These are phyloP conservation scores for Brassica cretica DNA, from an alignment of 345 rosid species.

Conservation along the genomic window DNA sequence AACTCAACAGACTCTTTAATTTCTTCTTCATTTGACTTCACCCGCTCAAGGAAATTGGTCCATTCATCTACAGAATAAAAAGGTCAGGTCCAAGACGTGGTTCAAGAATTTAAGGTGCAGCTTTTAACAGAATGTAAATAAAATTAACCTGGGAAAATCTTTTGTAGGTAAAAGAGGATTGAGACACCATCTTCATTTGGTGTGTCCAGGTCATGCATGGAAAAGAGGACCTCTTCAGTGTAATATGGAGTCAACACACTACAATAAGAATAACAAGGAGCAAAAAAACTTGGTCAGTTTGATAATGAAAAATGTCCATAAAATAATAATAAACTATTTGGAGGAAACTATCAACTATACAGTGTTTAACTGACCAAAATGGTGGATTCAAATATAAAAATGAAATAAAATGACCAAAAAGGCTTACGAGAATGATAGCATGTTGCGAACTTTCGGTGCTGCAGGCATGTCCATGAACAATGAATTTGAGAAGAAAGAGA, in stretches of 20 bases:
- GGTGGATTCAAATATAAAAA: neutral
- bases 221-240: slow-evolving; percentile 90
- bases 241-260: slow-evolving; percentile 96
- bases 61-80: slow-evolving; percentile 76
- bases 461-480: slow-evolving; percentile 96
- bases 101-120: slow-evolving; percentile 1
- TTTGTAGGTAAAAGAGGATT: slow-evolving; percentile 88
- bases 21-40: slow-evolving; percentile 63
- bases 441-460: slow-evolving; percentile 98
- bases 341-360: slow-evolving; percentile 5
- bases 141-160: slow-evolving; percentile 87
- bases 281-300: neutral
- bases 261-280: slow-evolving; percentile 38
- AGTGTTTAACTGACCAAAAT: neutral
- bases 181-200: slow-evolving; percentile 98
- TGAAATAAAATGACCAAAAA: slow-evolving; percentile 5
- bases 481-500: slow-evolving; percentile 97
- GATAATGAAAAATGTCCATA: neutral
- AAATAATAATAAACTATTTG: neutral
- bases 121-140: neutral
- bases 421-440: slow-evolving; percentile 99
- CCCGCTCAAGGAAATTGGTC: slow-evolving; percentile 89
- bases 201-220: slow-evolving; percentile 66
- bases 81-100: slow-evolving; percentile 16
- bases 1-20: slow-evolving; percentile 57